A percentile compares a stretch with the other conserved stretches of the same genome.
These are phyloP conservation scores for Chalciporus sphaerocephalus DNA, from an alignment of 768 basidiomycete species.

Conservation along the genomic window DNA sequence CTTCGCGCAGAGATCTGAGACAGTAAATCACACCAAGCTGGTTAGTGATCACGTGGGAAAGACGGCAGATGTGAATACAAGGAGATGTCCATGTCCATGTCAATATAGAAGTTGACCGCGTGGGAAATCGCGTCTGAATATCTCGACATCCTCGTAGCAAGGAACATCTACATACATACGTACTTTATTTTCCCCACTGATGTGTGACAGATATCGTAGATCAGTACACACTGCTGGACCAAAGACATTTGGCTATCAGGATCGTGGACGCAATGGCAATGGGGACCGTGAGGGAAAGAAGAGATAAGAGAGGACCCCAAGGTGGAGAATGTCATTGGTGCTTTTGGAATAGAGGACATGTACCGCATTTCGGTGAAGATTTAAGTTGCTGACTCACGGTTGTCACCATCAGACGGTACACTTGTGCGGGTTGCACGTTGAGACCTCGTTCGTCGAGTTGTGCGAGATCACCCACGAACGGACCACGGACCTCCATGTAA, in stretches of 20 bases:
- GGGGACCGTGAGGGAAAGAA: background rate
- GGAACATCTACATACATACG: background rate
- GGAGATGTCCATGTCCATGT: background rate
- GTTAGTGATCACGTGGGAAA: background rate
- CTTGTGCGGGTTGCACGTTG: background rate
- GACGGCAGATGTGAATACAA: background rate
- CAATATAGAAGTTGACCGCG: slow-evolving; percentile 15
- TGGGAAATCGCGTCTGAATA: slow-evolving; percentile 3
- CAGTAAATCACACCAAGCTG: slow-evolving; percentile 7
- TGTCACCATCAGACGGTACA: background rate
- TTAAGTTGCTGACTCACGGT: no score
- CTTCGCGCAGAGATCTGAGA: slow-evolving; percentile 7
- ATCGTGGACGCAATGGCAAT: no score
- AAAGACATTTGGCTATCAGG: background rate
- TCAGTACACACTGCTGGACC: background rate
- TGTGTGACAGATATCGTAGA: background rate
- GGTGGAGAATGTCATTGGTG: no score
- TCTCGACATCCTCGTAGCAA: background rate
- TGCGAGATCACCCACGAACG: background rate
- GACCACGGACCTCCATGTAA: no score
- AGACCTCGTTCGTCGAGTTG: background rate
- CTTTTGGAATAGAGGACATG: no score
- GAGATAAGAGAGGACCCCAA: no score
- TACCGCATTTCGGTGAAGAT: no score
- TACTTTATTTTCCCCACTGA: no score